Base-by-base conservation (phyloP, 2,329 filamentous ascomycete species). In the Colletotrichum orbiculare region DNA sequence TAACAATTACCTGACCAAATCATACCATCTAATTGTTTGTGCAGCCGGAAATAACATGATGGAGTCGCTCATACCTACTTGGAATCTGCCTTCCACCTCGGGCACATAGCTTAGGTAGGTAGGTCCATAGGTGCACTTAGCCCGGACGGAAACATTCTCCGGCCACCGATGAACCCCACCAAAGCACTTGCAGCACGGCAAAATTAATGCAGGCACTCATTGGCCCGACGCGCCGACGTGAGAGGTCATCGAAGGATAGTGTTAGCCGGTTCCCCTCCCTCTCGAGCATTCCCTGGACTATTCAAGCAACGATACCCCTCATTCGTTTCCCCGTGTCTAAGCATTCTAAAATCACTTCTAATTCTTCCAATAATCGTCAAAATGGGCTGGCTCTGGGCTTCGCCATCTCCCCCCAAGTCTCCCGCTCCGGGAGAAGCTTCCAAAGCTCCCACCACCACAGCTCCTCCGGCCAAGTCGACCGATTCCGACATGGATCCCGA, bases 301-400 rank as follows among this genome's bases (percentile, higher is more conserved):
- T 42, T 34, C 13, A 35, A 54, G 49, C 50, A 12, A 33, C 11
- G 10, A 48, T 11, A 34, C 11, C 13, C 37, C 5, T 10, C 5
- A 9, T 12, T 12, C 6, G 6, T n/a, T 35, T 12, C 33, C 12
- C 37, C n/a, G 25, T 25, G 25, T 10, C 2, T 17, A 25, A 13
- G 12, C 6, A 4, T 34, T 12, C 13, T 17, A 13, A 11, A n/a
- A 13, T 12, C 4, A 25, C 4, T 11, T 39, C 35, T 11, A 13
- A 12, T 42, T 9, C n/a, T 13, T 35, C 15, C 8, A 12, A 33
- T 8, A 52, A 13, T 33, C 25, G 33, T 68, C 71, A 78, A 60
- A 67, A 90, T 90, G 87, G 87, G 86, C 69, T 90, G 87, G 87
- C 78, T 88, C 67, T 89, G 86, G 85, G 79, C 83, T 64, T 79